Percentiles rank a stretch among this genome's conserved stretches.
Evolutionary conservation across 352 stramenopile genomes (phyloP).

Genomic region (Albugo laibachii): DNA sequence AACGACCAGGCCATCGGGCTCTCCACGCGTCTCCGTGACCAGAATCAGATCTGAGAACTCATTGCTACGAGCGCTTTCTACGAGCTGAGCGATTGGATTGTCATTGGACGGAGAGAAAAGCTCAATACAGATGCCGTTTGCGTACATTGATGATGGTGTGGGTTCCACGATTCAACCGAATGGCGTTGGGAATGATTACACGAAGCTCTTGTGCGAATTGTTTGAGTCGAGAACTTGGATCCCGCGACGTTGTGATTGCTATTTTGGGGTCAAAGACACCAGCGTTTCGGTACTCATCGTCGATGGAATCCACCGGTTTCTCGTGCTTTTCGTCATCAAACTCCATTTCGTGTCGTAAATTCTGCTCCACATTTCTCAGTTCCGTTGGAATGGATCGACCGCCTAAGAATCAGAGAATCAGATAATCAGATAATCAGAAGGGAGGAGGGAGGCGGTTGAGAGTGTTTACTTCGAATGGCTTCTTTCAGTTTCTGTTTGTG

Average conservation of each 20-base stretch:
- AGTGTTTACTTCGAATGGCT: constrained; percentile 48
- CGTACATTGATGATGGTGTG: constrained; percentile 83
- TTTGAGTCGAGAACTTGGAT: constrained; percentile 94
- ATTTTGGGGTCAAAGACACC: constrained; percentile 94
- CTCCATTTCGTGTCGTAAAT: constrained; percentile 83
- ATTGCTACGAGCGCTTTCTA: constrained; percentile 88
- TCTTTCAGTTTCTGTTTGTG: constrained; percentile 94
- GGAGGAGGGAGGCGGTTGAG: not conserved
- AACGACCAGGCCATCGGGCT: constrained; percentile 96
- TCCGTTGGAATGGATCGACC: constrained; percentile 97
- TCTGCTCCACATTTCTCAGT: constrained; percentile 85
- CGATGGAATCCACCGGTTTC: constrained; percentile 82
- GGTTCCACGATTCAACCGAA: constrained; percentile 92
- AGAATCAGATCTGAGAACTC: constrained; percentile 98
- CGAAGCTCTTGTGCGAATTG: constrained; percentile 99
- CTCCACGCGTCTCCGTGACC: constrained; percentile 95
- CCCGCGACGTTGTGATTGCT: constrained; percentile 95
- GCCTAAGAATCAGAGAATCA: constrained; percentile 7
- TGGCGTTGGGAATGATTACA: constrained; percentile 95
- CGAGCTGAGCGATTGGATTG: constrained; percentile 47
- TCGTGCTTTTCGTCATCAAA: constrained; percentile 81
- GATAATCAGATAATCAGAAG: not conserved
- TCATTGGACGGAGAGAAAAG: not conserved
- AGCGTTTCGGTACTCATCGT: constrained; percentile 99
- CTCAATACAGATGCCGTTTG: not conserved